Evolutionary conservation across 352 stramenopile species (phyloP), one percentile per base, ranked within the genome.

Genomic region (Globisporangium sylvaticum): DNA sequence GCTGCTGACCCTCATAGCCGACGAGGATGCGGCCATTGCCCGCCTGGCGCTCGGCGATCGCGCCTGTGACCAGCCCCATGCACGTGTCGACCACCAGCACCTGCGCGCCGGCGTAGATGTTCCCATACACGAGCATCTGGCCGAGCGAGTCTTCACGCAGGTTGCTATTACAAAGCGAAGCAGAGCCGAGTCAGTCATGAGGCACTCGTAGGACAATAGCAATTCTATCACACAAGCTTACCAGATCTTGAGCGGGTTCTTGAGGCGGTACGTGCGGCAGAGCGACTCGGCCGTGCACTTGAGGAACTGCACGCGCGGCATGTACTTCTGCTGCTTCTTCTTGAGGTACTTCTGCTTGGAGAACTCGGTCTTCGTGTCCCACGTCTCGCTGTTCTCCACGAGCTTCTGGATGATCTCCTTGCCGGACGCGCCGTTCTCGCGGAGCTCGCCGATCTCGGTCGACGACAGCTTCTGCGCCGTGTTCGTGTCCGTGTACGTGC

Each of bases 291-390:
- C 84, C 34, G 92, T 98, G 69, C 93, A 97, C 32, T 89, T 81
- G 58, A 94, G 69, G 68, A 92, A 87, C 25, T 84, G 83, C 67
- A 95, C 87, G 58, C 87, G 87, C 2, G 87, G 87, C 84, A 95
- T 95, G 76, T 95, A 95, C 74, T 97, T 97, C 67, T 95, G 80
- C 76, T 98, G 92, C 79, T 99, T 99, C 68, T 96, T 95, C 66
- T 93, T 94, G 54, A 98, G 88, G 76, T 98, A 99, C 67, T 99
- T 99, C 67, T 97, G 92, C 78, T 98, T 97, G 62, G 90, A 97
- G 59, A 98, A 98, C 60, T 97, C 90, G 2, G 95, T 98, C 79
- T 98, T 98, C 68, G 84, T 80, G 42, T 94, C 79, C 83, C 97
- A 99, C 55, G 95, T 98, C 37, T 94, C 88, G 59, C 90, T 98